Conservation (phyloP, 176 grass and related monocot genomes). For the Juncus inflexus region DNA sequence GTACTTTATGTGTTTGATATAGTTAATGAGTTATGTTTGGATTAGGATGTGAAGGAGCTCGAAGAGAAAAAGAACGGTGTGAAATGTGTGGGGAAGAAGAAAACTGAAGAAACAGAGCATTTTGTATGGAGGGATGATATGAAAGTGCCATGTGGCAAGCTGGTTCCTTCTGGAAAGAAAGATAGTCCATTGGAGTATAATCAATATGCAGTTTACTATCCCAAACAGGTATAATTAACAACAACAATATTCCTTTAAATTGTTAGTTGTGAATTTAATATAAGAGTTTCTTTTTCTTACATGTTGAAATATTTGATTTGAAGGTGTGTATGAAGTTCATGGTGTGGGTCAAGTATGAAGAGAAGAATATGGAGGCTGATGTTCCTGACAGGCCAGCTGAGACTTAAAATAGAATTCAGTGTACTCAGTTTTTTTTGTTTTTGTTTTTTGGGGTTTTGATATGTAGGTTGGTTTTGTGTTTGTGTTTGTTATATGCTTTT, state of each 20-base stretch:
- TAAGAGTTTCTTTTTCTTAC: neutral
- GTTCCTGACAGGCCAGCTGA: slow-evolving; percentile 28
- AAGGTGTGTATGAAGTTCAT: slow-evolving; percentile 78
- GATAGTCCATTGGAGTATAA: slow-evolving; percentile 65
- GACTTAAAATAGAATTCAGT: neutral
- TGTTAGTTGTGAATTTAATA: neutral
- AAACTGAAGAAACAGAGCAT: slow-evolving; percentile 54
- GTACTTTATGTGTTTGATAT: neutral
- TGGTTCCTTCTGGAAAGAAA: slow-evolving; percentile 54
- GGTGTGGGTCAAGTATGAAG: slow-evolving; percentile 72
- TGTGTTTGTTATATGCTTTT: slow-evolving; percentile 9
- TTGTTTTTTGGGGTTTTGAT: neutral
- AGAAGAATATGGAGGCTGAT: slow-evolving; percentile 64
- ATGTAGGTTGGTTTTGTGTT: slow-evolving; percentile 4
- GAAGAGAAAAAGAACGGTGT: slow-evolving; percentile 53
- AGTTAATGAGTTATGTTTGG: too few species aligned
- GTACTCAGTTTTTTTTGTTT: slow-evolving; percentile 6
- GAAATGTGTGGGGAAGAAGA: slow-evolving; percentile 65
- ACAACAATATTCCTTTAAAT: neutral
- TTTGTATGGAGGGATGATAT: slow-evolving; percentile 65
- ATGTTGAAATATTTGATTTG: neutral
- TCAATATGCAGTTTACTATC: slow-evolving; percentile 74
- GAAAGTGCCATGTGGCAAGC: slow-evolving; percentile 65
- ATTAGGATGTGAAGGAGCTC: slow-evolving; percentile 35
- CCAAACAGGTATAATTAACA: slow-evolving; percentile 44